Conservation (phyloP, 2,329 filamentous ascomycete species). For the Lachnellula arida region DNA sequence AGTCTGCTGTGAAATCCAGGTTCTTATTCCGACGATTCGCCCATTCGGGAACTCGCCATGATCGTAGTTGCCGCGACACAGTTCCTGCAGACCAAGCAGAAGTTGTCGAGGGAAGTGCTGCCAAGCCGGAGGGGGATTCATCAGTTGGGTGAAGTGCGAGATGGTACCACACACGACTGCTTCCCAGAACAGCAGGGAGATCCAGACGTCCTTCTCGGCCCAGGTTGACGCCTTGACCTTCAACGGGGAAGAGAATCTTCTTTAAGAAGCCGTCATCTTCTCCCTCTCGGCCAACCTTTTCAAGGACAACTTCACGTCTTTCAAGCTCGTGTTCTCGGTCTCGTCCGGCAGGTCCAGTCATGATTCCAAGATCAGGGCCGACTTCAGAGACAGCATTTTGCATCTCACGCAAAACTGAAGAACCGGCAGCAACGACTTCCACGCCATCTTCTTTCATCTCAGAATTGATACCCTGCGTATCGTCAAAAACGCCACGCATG, state of each 20-base stretch:
- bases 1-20: conserved; percentile 94
- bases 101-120: conserved; percentile 66
- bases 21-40: conserved; percentile 86
- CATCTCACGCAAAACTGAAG: conserved; percentile 84
- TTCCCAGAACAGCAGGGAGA: conserved; percentile 66
- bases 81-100: conserved; percentile 89
- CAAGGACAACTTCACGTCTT: conserved; percentile 74
- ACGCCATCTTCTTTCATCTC: conserved; percentile 98
- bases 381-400: conserved; percentile 72
- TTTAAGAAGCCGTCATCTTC: conserved; percentile 80
- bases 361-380: conserved; percentile 74
- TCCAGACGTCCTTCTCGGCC: conserved; percentile 77
- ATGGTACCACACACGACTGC: conserved; percentile 94
- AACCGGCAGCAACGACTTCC: conserved; percentile 66
- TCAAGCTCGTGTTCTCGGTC: conserved; percentile 77
- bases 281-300: conserved; percentile 78
- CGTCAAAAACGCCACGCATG: conserved; percentile 88
- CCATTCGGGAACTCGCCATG: conserved; percentile 95
- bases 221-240: conserved; percentile 73
- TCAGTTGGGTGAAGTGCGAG: conserved; percentile 89
- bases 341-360: conserved; percentile 58
- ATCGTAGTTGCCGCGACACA: conserved; percentile 85
- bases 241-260: conserved; percentile 72
- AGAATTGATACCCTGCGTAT: conserved; percentile 84
- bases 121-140: conserved; percentile 69